Evolutionary conservation across 1,284 basidiomycete genomes (phyloP), one percentile per base, ranked within the genome.

Genomic region (Gomphus bonarii): DNA sequence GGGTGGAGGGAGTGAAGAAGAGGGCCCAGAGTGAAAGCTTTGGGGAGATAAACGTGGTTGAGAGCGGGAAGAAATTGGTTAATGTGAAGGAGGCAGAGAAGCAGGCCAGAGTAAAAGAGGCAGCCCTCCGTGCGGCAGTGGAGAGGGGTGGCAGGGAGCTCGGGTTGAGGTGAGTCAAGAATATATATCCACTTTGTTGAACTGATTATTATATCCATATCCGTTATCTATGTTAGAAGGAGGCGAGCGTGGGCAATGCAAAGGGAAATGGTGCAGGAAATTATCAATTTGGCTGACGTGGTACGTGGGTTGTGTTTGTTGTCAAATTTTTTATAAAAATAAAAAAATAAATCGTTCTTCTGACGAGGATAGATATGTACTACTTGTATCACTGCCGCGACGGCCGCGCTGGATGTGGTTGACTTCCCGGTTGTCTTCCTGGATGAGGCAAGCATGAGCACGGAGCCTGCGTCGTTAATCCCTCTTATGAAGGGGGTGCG

Each of bases 391-490:
- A 84, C 85, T 0, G 80, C 88, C 4, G 85, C 83, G 9, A 81
- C 78, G 16, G 66, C 68, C 20, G 72, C 76, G 1, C 67, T 86
- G 58, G 77, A 81, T 61, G 76, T 82, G 16, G 77, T 85, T 46
- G 94, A 97, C 66, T 95, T 97, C 65, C 95, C 94, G 1, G 79
- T 97, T 35, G 92, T 97, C 7, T 94, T 97, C 66, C 72, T 97
- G 30, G 94, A 97, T 68, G 95, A 97, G 70, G 94, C 92, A 1
- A 91, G 88, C 9, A 97, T 95, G 91, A 93, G 91, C 11, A 95
- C 92, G 1, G 94, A 97, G 70, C 91, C 93, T 14, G 83, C 89
- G 22, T 85, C 88, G 11, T 71, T 94, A 47, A 83, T 95, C 58
- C 89, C 91, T 0, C 73, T 95, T 38, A 92, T 91, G 82, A 91